Evolutionary conservation across 2,329 filamentous ascomycete species (phyloP), one percentile per base, ranked within the genome.

Genomic region (Colletotrichum simmondsii): DNA sequence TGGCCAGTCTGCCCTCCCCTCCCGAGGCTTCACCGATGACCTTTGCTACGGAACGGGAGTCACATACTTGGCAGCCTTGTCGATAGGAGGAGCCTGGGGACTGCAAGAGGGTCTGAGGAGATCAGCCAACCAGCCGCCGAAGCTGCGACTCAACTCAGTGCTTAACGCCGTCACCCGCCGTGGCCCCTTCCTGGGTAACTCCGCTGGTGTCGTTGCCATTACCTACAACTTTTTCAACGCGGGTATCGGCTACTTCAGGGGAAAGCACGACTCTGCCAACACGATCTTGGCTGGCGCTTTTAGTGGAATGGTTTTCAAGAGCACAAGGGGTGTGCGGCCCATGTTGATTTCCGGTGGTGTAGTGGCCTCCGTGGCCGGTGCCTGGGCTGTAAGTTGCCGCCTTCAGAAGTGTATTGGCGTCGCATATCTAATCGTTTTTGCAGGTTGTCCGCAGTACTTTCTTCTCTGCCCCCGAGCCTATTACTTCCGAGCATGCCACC

Each of bases 41-140:
- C 91, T 99, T 73, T 98, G 97, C 86, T 99, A 99, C 83, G 97
- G 97, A 80, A 97, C 97, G 26, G 97, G 97, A 78, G 92, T 96
- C 75, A 98, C 95, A 80, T 99, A 99, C 82, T 88, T 99, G 73
- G 87, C 94, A n/a, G 97, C 94, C 7, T 87, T 99, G 78, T 90
- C 93, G 53, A 81, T 97, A 76, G 97, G 97, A 83, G 97, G 97
- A 77, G 92, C 91, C 70, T 98, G 96, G 96, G 97, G 97, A 74
- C 83, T 99, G 77, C 92, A 94, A 76, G 97, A 99, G 84, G 97
- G 97, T 12, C 85, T 98, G 78, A 91, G 92, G 80, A 92, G 93
- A 83, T 93, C 92, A n/a, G 91, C 91, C 74, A 89, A 86, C 69
- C 90, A 92, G 82, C 92, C 96, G 49, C 96, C 97, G 12, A 97